Conservation (phyloP, 2,329 filamentous ascomycete species). For the Cercospora janseana region DNA sequence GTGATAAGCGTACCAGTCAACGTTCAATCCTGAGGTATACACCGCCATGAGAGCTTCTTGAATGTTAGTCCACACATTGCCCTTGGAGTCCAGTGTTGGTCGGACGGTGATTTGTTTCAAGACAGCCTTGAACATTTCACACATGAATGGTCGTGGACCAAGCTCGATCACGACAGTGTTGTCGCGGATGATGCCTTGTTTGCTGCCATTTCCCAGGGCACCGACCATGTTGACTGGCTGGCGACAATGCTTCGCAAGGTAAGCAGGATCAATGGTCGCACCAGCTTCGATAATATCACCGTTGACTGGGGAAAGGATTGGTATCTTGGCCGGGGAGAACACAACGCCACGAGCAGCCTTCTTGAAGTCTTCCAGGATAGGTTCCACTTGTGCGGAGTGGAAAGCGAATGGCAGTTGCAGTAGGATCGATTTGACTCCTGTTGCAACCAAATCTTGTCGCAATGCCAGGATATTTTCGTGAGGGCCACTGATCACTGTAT, state of each 20-base stretch:
- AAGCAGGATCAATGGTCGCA: slow-evolving; percentile 25
- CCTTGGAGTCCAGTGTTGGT: slow-evolving; percentile 11
- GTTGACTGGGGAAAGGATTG: slow-evolving; percentile 35
- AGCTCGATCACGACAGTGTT: slow-evolving; percentile 46
- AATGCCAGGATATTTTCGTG: slow-evolving; percentile 18
- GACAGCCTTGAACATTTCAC: background rate
- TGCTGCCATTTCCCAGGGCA: slow-evolving; percentile 25
- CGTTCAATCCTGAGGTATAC: slow-evolving; percentile 53
- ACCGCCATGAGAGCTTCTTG: slow-evolving; percentile 50
- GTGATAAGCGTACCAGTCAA: slow-evolving; percentile 62
- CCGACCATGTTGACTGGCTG: slow-evolving; percentile 43
- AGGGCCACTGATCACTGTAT: slow-evolving; percentile 30
- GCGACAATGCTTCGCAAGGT: slow-evolving; percentile 32
- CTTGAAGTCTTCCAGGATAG: slow-evolving; percentile 31
- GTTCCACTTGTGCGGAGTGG: slow-evolving; percentile 37
- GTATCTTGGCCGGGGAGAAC: slow-evolving; percentile 28
- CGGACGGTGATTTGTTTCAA: slow-evolving; percentile 33
- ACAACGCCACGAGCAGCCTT: slow-evolving; percentile 17
- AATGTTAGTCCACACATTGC: slow-evolving; percentile 51
- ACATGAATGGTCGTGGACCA: slow-evolving; percentile 47
- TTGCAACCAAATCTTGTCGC: slow-evolving; percentile 12
- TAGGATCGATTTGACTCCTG: slow-evolving; percentile 10
- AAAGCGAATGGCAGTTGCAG: slow-evolving; percentile 34
- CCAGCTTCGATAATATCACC: slow-evolving; percentile 30
- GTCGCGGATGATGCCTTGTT: slow-evolving; percentile 39